Percentiles rank a stretch among this genome's conserved stretches.
Evolutionary conservation across 1,284 basidiomycete genomes (phyloP).

Genomic region (Apiotrichum laibachii): DNA sequence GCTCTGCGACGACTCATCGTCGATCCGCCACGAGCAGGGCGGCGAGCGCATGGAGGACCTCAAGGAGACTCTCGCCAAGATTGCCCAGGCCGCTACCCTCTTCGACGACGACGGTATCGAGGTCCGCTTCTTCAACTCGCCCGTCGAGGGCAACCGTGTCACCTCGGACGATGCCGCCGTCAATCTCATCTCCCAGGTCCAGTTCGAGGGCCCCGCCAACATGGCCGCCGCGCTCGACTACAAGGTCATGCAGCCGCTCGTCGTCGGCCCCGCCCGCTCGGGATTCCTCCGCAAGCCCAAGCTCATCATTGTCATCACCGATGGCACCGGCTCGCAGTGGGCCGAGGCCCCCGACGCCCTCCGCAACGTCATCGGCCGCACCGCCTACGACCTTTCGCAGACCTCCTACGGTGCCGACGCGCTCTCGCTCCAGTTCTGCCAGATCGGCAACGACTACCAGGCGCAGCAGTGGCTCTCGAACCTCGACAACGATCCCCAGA

Average conservation of each 20-base stretch:
- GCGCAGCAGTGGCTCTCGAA: constrained; percentile 12
- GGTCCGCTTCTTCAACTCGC: constrained; percentile 53
- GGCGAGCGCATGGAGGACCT: constrained; percentile 38
- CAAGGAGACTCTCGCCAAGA: constrained; percentile 49
- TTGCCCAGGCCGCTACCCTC: constrained; percentile 50
- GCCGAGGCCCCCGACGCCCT: constrained; percentile 15
- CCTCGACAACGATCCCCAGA: constrained; percentile 15
- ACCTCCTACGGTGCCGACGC: constrained; percentile 9
- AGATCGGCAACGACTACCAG: constrained; percentile 19
- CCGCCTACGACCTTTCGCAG: constrained; percentile 13
- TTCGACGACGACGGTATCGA: constrained; percentile 53
- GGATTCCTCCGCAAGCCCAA: constrained; percentile 51
- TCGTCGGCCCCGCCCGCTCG: constrained; percentile 49
- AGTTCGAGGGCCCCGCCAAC: constrained; percentile 32
- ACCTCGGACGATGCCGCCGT: constrained; percentile 44
- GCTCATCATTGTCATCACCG: constrained; percentile 51
- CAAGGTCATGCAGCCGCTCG: constrained; percentile 54
- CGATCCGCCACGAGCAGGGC: constrained; percentile 15
- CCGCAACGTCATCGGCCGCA: constrained; percentile 11
- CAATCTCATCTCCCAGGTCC: constrained; percentile 36
- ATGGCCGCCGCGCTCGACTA: constrained; percentile 50
- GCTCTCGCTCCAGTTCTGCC: constrained; percentile 20
- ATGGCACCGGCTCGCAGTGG: constrained; percentile 18
- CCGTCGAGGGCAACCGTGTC: constrained; percentile 52
- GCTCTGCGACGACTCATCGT: constrained; percentile 21